Percentiles rank a stretch among this genome's conserved stretches.
phyloP scores from a whole-genome alignment of 2,329 filamentous ascomycete genomes.

The Beauveria asiatica region DNA sequence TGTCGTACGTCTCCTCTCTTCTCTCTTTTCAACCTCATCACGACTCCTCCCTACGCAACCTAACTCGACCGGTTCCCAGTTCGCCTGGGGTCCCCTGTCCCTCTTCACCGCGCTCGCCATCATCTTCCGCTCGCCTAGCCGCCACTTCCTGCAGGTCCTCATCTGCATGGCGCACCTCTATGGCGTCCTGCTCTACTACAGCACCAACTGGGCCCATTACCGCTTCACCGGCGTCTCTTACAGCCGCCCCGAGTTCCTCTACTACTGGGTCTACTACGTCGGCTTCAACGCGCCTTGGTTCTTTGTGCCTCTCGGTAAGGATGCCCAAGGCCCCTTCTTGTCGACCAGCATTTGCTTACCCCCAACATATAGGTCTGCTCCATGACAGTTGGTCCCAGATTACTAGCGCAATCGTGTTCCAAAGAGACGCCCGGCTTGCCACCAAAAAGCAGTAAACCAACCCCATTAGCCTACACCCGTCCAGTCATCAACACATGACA shows the following conservation, averaged over 20 bases:
- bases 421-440: conserved; percentile 5
- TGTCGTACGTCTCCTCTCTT: conserved; percentile 44
- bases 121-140: conserved; percentile 31
- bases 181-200: conserved; percentile 54
- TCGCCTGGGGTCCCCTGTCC: conserved; percentile 52
- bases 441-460: conserved; percentile 17
- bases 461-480: not conserved
- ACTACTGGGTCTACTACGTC: conserved; percentile 57
- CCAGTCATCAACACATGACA: not conserved
- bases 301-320: conserved; percentile 46
- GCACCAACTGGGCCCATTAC: conserved; percentile 45
- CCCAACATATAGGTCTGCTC: conserved; percentile 20
- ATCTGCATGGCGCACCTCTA: conserved; percentile 49
- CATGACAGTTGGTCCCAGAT: conserved; percentile 24
- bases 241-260: conserved; percentile 50
- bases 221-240: conserved; percentile 37
- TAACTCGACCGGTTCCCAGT: conserved; percentile 20
- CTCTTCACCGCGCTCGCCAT: conserved; percentile 40
- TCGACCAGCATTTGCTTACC: not conserved
- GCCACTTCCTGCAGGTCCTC: conserved; percentile 43
- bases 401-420: conserved; percentile 18
- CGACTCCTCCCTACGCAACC: not conserved
- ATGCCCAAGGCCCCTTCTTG: not conserved
- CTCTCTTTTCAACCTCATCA: not conserved
- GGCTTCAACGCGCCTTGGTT: conserved; percentile 55